Conservation (phyloP, 2,329 filamentous ascomycete species). For the Thelonectria discophora region DNA sequence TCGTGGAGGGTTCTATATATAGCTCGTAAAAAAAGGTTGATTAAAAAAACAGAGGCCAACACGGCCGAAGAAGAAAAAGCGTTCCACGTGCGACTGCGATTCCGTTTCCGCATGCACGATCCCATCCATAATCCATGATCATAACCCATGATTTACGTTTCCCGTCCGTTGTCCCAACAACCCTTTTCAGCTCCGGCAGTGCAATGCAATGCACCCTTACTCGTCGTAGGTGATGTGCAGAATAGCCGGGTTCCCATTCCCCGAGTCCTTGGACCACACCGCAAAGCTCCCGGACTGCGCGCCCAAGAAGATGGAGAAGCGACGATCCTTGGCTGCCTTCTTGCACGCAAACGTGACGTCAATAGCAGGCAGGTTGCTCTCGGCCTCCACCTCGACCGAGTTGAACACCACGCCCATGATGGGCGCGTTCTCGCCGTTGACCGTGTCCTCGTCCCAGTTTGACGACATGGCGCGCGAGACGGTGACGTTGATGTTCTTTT, state of each 20-base stretch:
- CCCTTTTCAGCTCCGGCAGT: background rate
- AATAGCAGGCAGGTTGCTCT: constrained; percentile 7
- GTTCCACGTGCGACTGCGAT: background rate
- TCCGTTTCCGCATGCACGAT: background rate
- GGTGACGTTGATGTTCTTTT: constrained; percentile 4
- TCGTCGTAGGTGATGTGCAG: constrained; percentile 12
- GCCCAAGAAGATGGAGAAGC: constrained; percentile 18
- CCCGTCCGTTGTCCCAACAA: background rate
- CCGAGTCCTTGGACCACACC: constrained; percentile 22
- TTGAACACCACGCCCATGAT: background rate
- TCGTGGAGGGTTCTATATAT: background rate
- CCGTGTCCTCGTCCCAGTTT: constrained; percentile 11
- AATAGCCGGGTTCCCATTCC: constrained; percentile 18
- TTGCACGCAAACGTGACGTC: constrained; percentile 19
- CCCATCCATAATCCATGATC: background rate
- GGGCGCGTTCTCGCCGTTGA: constrained; percentile 16
- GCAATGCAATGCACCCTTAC: background rate
- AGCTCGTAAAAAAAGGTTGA: background rate
- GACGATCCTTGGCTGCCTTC: background rate
- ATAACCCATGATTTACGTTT: no score
- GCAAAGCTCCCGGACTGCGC: background rate
- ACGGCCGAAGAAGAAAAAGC: background rate
- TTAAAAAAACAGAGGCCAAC: background rate
- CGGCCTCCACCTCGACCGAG: constrained; percentile 6
- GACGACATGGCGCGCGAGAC: constrained; percentile 8